phyloP scores from a whole-genome alignment of 495 filamentous ascomycete genomes.

The Chaetomidium leptoderma region DNA sequence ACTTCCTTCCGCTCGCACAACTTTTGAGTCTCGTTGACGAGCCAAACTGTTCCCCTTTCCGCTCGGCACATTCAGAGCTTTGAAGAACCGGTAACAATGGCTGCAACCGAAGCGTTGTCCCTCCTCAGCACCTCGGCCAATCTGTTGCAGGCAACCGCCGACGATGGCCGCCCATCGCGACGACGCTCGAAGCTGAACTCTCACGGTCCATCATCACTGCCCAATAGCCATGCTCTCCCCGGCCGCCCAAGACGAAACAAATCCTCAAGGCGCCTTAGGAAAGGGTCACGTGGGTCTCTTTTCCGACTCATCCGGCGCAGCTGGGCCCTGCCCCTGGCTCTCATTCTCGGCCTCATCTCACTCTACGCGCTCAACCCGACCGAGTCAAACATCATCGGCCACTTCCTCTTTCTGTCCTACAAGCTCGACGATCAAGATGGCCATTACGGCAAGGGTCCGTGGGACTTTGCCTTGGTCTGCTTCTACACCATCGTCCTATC shows the following conservation, averaged over 20 bases:
- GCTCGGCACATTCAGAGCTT: too few species aligned
- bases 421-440: conserved; percentile 45
- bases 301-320: conserved; percentile 46
- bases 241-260: background rate
- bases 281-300: background rate
- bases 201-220: background rate
- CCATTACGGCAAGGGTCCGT: conserved; percentile 77
- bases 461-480: conserved; percentile 79
- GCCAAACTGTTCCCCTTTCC: too few species aligned
- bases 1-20: too few species aligned
- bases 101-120: background rate
- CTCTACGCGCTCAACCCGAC: conserved; percentile 76
- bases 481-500: conserved; percentile 88
- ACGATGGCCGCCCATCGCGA: background rate
- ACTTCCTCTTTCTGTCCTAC: conserved; percentile 92
- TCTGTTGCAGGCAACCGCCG: background rate
- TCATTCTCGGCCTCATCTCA: conserved; percentile 58
- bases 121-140: background rate
- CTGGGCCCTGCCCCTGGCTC: conserved; percentile 72
- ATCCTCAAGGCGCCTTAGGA: too few species aligned
- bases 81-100: background rate
- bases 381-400: conserved; percentile 73
- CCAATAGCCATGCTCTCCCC: background rate
- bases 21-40: too few species aligned
- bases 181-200: background rate